Percentiles rank a stretch among this genome's conserved stretches.
Conservation (phyloP, 1,139 yeast species). For the Kodamaea plutei region DNA sequence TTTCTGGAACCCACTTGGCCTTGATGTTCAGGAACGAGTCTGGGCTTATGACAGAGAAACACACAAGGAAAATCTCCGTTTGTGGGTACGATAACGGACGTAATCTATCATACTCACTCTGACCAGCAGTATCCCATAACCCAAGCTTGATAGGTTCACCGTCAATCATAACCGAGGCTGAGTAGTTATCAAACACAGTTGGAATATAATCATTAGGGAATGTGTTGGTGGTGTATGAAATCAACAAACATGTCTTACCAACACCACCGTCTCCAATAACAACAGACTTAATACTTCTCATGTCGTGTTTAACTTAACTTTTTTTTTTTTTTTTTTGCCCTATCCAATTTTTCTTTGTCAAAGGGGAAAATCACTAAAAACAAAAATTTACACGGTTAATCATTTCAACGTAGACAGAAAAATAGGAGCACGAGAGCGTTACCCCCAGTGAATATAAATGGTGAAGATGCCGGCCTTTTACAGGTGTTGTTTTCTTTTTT, state of each 20-base stretch:
- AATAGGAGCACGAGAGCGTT: no score
- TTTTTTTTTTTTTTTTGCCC: constrained; percentile 5
- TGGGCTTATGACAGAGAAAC: constrained; percentile 84
- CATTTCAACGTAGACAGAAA: no score
- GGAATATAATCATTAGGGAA: constrained; percentile 90
- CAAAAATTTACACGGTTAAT: no score
- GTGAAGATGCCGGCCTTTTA: no score
- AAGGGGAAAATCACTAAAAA: no score
- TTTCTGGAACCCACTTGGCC: constrained; percentile 82
- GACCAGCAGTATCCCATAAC: constrained; percentile 98
- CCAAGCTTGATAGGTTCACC: constrained; percentile 80
- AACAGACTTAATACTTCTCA: constrained; percentile 93
- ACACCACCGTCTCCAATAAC: constrained; percentile 98
- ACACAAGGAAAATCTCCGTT: constrained; percentile 81
- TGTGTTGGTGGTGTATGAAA: constrained; percentile 83
- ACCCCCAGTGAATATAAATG: no score
- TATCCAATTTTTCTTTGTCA: no score
- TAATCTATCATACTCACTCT: constrained; percentile 86
- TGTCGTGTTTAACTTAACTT: constrained; percentile 19
- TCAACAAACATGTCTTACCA: constrained; percentile 87
- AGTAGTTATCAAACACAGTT: constrained; percentile 49
- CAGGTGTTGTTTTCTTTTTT: no score
- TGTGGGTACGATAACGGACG: constrained; percentile 92
- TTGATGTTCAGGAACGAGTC: constrained; percentile 75
- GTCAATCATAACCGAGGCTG: constrained; percentile 82